phyloP scores from a whole-genome alignment of 306 rosid genomes.

The Vigna hirtella region DNA sequence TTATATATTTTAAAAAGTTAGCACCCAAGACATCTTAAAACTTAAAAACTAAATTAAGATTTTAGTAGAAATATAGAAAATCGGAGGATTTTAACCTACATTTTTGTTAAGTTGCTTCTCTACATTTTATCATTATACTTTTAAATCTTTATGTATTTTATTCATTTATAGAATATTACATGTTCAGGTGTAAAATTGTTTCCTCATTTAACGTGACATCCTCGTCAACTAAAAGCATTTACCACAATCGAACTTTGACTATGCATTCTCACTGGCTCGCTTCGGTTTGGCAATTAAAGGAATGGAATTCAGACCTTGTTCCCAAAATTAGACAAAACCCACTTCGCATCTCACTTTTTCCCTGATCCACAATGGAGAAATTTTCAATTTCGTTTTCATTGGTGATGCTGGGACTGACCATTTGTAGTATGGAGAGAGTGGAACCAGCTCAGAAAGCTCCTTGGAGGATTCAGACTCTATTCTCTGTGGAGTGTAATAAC shows the following conservation, averaged over 20 bases:
- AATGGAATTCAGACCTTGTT: conserved; percentile 55
- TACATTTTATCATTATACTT: too few species aligned
- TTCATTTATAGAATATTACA: too few species aligned
- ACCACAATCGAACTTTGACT: conserved; percentile 34
- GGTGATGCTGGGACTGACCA: conserved; percentile 37
- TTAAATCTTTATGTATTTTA: too few species aligned
- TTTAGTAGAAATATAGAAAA: too few species aligned
- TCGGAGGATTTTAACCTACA: too few species aligned
- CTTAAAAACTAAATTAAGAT: too few species aligned
- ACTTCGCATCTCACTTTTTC: conserved; percentile 46
- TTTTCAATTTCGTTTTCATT: conserved; percentile 38
- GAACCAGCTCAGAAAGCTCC: conserved; percentile 61
- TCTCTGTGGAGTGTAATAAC: conserved; percentile 46
- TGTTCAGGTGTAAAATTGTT: too few species aligned
- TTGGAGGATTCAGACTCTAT: conserved; percentile 45
- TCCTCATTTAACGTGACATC: neutral
- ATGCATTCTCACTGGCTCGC: neutral
- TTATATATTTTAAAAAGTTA: too few species aligned
- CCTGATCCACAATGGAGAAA: conserved; percentile 52
- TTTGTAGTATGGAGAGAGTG: conserved; percentile 23
- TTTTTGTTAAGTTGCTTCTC: too few species aligned
- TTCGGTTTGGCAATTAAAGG: neutral
- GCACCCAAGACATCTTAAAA: too few species aligned
- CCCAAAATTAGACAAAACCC: conserved; percentile 46
- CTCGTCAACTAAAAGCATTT: neutral